A percentile compares a stretch with the other conserved stretches of the same genome.
These are phyloP conservation scores for Chiua virens DNA, from an alignment of 768 basidiomycete species.

Conservation along the genomic window DNA sequence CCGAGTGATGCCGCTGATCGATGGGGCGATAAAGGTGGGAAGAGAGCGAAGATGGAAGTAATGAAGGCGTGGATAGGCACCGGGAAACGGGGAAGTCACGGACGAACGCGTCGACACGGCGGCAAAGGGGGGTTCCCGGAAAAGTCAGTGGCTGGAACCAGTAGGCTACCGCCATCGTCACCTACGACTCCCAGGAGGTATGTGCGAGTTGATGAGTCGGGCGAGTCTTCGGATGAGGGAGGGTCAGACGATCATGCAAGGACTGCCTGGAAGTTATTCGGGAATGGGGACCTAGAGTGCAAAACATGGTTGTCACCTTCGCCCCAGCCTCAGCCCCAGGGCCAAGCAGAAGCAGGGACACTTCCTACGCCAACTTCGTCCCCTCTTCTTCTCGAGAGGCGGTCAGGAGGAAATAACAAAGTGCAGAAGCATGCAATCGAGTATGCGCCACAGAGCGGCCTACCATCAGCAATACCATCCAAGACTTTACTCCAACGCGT, in stretches of 20 bases:
- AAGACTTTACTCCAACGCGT: not conserved
- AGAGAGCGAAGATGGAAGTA: conserved; percentile 43
- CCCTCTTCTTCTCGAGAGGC: conserved; percentile 4
- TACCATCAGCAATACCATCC: not conserved
- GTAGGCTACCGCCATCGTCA: not conserved
- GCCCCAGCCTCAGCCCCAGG: conserved; percentile 1
- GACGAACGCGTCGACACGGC: conserved; percentile 34
- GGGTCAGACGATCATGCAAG: conserved; percentile 50
- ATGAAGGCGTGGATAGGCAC: conserved; percentile 46
- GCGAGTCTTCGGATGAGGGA: conserved; percentile 41
- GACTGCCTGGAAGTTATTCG: conserved; percentile 60
- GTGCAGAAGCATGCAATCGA: conserved; percentile 7
- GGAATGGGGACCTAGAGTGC: conserved; percentile 30
- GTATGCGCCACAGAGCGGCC: not conserved
- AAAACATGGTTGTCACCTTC: conserved; percentile 22
- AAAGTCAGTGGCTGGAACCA: not conserved
- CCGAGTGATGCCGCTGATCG: conserved; percentile 47
- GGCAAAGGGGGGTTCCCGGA: conserved; percentile 3
- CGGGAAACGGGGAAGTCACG: conserved; percentile 28
- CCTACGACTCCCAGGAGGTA: not conserved
- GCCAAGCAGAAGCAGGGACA: not conserved
- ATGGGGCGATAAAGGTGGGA: conserved; percentile 55
- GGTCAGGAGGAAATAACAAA: not conserved
- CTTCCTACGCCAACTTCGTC: conserved; percentile 30
- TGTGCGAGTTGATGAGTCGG: conserved; percentile 41